Percentiles rank a stretch among this genome's conserved stretches.
Evolutionary conservation across 1,284 basidiomycete species (phyloP).

Genomic region (Ganoderma boninense): DNA sequence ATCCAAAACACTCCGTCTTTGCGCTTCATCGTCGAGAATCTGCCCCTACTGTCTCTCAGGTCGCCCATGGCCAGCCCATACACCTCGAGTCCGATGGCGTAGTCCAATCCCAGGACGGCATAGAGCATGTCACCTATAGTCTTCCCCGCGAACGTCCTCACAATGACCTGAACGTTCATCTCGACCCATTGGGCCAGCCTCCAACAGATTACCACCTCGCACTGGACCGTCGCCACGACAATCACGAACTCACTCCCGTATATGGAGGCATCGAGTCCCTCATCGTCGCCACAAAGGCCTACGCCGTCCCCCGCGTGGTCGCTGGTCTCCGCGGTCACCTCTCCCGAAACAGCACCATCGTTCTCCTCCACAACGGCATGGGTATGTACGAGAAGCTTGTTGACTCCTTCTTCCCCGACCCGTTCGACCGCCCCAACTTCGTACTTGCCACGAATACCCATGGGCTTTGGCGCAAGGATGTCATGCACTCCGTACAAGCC

Average conservation of each 20-base stretch:
- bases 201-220: constrained; percentile 23
- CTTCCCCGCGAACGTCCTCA: constrained; percentile 5
- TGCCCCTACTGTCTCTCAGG: constrained; percentile 43
- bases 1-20: constrained; percentile 62
- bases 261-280: constrained; percentile 67
- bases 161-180: constrained; percentile 3
- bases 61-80: constrained; percentile 15
- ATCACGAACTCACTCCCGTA: constrained; percentile 10
- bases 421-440: constrained; percentile 82
- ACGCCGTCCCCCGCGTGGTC: constrained; percentile 69
- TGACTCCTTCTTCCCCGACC: constrained; percentile 76
- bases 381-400: constrained; percentile 88
- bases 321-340: constrained; percentile 71
- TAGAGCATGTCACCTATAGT: constrained; percentile 37
- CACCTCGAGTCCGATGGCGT: constrained; percentile 62
- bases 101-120: constrained; percentile 50
- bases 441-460: constrained; percentile 88
- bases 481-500: constrained; percentile 76
- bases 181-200: constrained; percentile 2
- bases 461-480: constrained; percentile 66
- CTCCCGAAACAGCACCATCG: constrained; percentile 78
- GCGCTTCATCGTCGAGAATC: constrained; percentile 60
- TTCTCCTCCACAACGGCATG: constrained; percentile 93
- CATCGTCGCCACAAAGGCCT: constrained; percentile 86
- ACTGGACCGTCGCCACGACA: constrained; percentile 11